Percentiles rank a stretch among this genome's conserved stretches.
These are phyloP conservation scores for Kalmusia sp. DNA, from an alignment of 2,329 filamentous ascomycete genomes.

Conservation along the genomic window DNA sequence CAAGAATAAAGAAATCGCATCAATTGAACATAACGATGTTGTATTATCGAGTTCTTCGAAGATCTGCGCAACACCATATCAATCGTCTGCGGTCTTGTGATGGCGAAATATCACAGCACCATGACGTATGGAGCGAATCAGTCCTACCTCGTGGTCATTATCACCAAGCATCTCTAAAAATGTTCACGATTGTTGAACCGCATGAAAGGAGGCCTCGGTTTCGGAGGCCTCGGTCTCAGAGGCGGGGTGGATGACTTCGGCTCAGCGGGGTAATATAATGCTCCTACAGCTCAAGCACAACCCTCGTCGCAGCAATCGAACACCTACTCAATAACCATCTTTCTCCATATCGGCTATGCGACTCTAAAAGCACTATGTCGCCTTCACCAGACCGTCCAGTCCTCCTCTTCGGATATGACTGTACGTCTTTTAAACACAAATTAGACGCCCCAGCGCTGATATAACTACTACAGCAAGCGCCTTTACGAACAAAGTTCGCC, in stretches of 20 bases:
- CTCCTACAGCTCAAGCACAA: not conserved
- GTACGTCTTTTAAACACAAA: no score
- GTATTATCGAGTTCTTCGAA: no score
- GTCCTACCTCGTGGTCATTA: no score
- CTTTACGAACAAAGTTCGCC: slow-evolving; percentile 48
- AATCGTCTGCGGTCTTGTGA: no score
- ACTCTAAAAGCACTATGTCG: slow-evolving; percentile 9
- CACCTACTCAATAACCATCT: no score
- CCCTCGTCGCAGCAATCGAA: not conserved
- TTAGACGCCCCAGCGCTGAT: no score
- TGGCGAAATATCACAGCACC: no score
- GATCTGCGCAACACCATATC: no score
- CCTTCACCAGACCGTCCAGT: slow-evolving; percentile 17
- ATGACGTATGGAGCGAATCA: no score
- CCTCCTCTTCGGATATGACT: slow-evolving; percentile 36
- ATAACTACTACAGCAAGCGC: slow-evolving; percentile 30
- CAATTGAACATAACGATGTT: no score
- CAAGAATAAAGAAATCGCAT: no score
- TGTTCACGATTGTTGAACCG: not conserved
- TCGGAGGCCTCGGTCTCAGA: not conserved
- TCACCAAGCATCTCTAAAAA: no score
- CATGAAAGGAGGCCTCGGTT: not conserved
- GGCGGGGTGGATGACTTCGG: not conserved
- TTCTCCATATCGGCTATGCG: not conserved
- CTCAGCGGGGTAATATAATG: not conserved